Evolutionary conservation across 345 rosid species (phyloP).

Genomic region (Leavenworthia alabamica): DNA sequence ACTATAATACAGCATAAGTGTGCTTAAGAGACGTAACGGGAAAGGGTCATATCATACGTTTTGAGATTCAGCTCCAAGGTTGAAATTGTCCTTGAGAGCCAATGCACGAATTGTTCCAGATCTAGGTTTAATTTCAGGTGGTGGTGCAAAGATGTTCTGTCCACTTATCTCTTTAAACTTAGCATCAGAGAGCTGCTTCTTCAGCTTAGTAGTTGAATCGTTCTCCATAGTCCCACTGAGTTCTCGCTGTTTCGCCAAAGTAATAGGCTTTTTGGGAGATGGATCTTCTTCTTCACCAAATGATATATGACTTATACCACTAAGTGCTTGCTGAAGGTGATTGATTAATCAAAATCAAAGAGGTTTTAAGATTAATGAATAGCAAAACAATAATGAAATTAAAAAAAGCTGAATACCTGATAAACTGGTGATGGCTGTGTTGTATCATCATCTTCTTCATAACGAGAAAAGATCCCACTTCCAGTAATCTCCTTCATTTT

Average conservation of each 20-base stretch:
- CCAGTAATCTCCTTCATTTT: conserved; percentile 96
- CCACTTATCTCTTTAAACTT: conserved; percentile 90
- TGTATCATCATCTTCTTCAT: conserved; percentile 45
- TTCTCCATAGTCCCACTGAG: conserved; percentile 71
- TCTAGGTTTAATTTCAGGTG: conserved; percentile 87
- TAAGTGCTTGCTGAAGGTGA: conserved; percentile 55
- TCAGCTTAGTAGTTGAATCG: conserved; percentile 52
- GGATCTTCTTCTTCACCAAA: conserved; percentile 74
- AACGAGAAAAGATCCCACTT: conserved; percentile 75
- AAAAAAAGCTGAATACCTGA: conserved; percentile 42
- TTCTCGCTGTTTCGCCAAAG: conserved; percentile 88
- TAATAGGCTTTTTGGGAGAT: conserved; percentile 64
- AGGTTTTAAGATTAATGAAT: background rate
- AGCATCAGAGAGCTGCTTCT: conserved; percentile 82
- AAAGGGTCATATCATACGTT: conserved; percentile 7
- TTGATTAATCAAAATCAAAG: background rate
- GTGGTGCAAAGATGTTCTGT: conserved; percentile 91
- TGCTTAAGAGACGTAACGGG: background rate
- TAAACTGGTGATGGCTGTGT: conserved; percentile 61
- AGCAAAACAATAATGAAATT: background rate
- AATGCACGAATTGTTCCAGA: conserved; percentile 55
- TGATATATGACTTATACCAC: conserved; percentile 91
- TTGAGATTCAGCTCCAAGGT: conserved; percentile 49
- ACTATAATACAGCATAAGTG: background rate
- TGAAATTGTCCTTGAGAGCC: conserved; percentile 64